Base-by-base conservation (phyloP, 331 rosid species). In the Cucumis variabilis region DNA sequence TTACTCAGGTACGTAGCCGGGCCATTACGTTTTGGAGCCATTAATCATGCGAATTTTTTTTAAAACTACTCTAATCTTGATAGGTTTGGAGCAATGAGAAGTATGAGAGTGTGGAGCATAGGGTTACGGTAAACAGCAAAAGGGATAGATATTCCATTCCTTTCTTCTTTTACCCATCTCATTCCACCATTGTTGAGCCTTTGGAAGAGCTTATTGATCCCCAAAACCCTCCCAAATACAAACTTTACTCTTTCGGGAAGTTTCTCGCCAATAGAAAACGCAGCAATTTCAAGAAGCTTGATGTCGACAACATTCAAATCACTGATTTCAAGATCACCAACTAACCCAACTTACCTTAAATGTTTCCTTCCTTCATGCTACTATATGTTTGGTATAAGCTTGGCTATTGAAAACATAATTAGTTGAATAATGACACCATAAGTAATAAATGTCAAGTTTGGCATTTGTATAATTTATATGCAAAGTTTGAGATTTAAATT, bases 71-170 rank as follows among this genome's bases (percentile, higher is more conserved):
- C 37, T 33, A n/a, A 3, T 53, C 24, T 20, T 8, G 0, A 21
- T 63, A 63, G 98, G 93, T 93, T 79, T 95, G 98, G 98, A 95
- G 95, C 90, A 95, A 95, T 83, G 96, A 91, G 0, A 87, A 71
- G 9, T 93, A 93, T 74, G 96, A 90, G 81, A 93, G 95, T 75
- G 94, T 93, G 66, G 98, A 93, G 81, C 98, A 93, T 75, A 91
- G 97, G 44, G 96, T 76, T 25, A 84, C 87, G 88, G 93, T 95
- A 81, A 93, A 93, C 88, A 83, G 91, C 1, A 89, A 91, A 82
- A 89, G 28, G 86, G 93, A 92, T 11, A 93, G 97, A 86, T 53
- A 90, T 53, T 95, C 98, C 2, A 92, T 95, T 83, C 92, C 97
- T 0, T 93, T 93, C 88, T 92, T 93, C 89, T 65, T 95, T 23